Conservation (phyloP, 805 yeast genomes). For the Monosporozyma aquatica region DNA sequence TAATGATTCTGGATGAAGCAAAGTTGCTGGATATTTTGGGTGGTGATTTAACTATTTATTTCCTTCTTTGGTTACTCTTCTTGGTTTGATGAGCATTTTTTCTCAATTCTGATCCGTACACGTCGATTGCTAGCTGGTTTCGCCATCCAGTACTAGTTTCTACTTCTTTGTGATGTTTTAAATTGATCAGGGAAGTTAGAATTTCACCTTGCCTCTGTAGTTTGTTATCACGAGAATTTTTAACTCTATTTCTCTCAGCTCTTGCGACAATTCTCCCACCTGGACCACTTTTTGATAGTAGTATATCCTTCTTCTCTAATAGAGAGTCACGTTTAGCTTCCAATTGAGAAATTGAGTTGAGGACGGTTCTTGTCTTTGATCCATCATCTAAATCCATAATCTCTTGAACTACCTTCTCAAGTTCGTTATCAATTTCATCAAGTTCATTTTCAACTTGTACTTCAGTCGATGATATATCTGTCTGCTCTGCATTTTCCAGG, state of each 20-base stretch:
- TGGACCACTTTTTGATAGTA: constrained; percentile 11
- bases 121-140: constrained; percentile 17
- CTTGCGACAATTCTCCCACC: constrained; percentile 20
- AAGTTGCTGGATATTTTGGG: too few species aligned
- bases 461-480: not conserved
- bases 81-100: constrained; percentile 20
- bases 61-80: constrained; percentile 17
- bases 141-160: constrained; percentile 22
- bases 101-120: constrained; percentile 21
- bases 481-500: constrained; percentile 8
- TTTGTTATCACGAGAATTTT: constrained; percentile 16
- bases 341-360: constrained; percentile 19
- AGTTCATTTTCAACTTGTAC: constrained; percentile 5
- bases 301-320: constrained; percentile 13
- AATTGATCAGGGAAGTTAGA: constrained; percentile 19
- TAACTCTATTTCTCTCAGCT: constrained; percentile 17
- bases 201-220: constrained; percentile 19
- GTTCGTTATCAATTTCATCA: constrained; percentile 17
- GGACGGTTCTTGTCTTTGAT: constrained; percentile 22
- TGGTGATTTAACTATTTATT: not conserved
- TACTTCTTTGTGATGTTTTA: constrained; percentile 17
- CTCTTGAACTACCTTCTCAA: constrained; percentile 31
- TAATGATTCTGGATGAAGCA: too few species aligned
- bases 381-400: constrained; percentile 31
- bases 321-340: constrained; percentile 26